Conservation (phyloP, 495 filamentous ascomycete species). For the Hyphodiscus hymeniophilus region DNA sequence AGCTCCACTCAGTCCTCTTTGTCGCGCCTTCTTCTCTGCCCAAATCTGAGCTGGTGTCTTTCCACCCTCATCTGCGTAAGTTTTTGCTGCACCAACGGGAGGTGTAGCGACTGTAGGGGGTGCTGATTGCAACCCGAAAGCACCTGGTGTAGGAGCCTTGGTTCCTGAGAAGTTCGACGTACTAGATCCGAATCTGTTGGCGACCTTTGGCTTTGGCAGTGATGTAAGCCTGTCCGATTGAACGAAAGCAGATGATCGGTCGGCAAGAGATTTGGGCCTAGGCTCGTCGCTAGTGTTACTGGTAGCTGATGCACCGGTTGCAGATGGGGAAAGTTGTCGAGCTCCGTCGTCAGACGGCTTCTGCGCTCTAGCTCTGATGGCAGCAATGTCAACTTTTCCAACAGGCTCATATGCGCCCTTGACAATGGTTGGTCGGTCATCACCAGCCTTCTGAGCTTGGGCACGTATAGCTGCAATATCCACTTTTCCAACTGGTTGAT, state of each 20-base stretch:
- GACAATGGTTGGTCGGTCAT: constrained; percentile 72
- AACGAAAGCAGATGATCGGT: constrained; percentile 56
- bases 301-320: constrained; percentile 26
- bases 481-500: constrained; percentile 93
- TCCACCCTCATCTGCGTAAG: constrained; percentile 88
- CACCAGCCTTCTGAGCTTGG: constrained; percentile 60
- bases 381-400: constrained; percentile 91
- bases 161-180: constrained; percentile 71
- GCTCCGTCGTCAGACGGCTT: constrained; percentile 39
- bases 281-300: constrained; percentile 35
- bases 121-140: constrained; percentile 47
- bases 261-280: constrained; percentile 52
- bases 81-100: constrained; percentile 73
- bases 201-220: constrained; percentile 88
- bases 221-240: constrained; percentile 71
- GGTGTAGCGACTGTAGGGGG: constrained; percentile 38
- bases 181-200: constrained; percentile 70
- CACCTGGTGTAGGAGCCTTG: constrained; percentile 73
- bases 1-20: constrained; percentile 48
- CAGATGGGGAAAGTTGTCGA: constrained; percentile 30
- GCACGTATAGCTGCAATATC: constrained; percentile 84
- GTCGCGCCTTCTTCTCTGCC: constrained; percentile 90
- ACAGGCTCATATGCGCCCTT: constrained; percentile 91
- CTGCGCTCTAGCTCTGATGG: constrained; percentile 76
- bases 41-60: constrained; percentile 96